Evolutionary conservation across 352 stramenopile genomes (phyloP), one percentile per base, ranked within the genome.

Genomic region (Globisporangium parvum): DNA sequence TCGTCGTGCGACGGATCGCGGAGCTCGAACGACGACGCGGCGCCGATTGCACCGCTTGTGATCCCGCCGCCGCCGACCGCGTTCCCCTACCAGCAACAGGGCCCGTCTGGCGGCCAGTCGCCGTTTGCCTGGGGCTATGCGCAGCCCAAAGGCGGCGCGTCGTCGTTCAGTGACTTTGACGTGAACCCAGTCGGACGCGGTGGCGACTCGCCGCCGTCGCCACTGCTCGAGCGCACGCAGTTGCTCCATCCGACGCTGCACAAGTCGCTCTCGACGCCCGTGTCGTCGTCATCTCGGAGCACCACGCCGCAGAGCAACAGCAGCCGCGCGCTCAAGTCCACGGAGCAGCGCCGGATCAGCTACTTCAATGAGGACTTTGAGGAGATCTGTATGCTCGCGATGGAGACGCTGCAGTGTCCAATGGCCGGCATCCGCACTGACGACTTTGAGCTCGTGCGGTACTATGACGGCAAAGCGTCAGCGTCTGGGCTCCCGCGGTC

Each of bases 291-390:
- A 3, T 28, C 48, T 35, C 39, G 59, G 3, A 15, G 39, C 15
- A 54, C n/a, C 2, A 28, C 33, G 10, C 55, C 49, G 57, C 50
- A 50, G 60, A 66, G 50, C 68, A 80, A 65, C 73, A 81, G 68
- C 74, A 76, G 51, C 37, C 56, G 59, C 23, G 37, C 28, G 24
- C 35, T 72, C 63, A n/a, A 56, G 64, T 24, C 49, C 24, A 48
- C 28, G 15, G 23, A 53, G 20, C 37, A 64, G 47, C 76, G 77
- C 47, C 84, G 84, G 11, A 88, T 89, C 28, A 71, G 85, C 61
- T 95, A 88, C 61, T 90, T 95, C 63, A 95, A 95, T 60, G 83
- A 91, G 42, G 85, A 95, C 53, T 88, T 95, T 60, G 82, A 89
- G 33, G 83, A 95, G 63, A 93, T 95, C 48, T 95, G 85, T 48